These are phyloP conservation scores for Polytolypa hystricis DNA, from an alignment of 2,329 filamentous ascomycete species.

Conservation along the genomic window DNA sequence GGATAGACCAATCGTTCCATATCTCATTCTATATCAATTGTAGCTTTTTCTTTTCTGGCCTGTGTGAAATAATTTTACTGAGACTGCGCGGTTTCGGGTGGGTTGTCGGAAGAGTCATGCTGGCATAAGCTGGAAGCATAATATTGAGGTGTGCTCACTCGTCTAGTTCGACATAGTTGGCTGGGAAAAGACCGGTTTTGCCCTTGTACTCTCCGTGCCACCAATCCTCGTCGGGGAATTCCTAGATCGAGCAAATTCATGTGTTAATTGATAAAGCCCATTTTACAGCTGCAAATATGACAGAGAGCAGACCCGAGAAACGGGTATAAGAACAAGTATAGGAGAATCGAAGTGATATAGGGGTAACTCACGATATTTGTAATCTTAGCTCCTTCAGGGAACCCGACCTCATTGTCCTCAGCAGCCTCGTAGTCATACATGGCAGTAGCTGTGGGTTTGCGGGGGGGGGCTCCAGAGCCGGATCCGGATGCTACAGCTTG, in stretches of 20 bases:
- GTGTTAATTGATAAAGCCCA: neutral
- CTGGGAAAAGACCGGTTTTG: constrained; percentile 66
- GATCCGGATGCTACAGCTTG: constrained; percentile 27
- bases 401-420: constrained; percentile 78
- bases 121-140: too few relatives aligned
- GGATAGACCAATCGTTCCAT: too few relatives aligned
- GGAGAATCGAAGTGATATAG: too few relatives aligned
- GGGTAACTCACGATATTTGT: constrained; percentile 57
- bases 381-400: constrained; percentile 79
- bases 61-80: too few relatives aligned
- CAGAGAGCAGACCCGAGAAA: too few relatives aligned
- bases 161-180: constrained; percentile 39
- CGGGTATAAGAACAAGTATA: too few relatives aligned
- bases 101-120: too few relatives aligned
- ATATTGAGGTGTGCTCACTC: too few relatives aligned
- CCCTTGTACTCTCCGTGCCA: constrained; percentile 85
- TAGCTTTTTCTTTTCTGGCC: too few relatives aligned
- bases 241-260: constrained; percentile 35
- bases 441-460: constrained; percentile 60
- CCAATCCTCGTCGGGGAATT: constrained; percentile 98
- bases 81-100: too few relatives aligned
- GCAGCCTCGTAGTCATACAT: constrained; percentile 95
- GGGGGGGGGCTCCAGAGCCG: constrained; percentile 25
- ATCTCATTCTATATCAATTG: too few relatives aligned
- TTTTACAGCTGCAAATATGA: neutral